A percentile compares a stretch with the other conserved stretches of the same genome.
phyloP scores from a whole-genome alignment of 75 land plant genomes.

The Pinus taeda region DNA sequence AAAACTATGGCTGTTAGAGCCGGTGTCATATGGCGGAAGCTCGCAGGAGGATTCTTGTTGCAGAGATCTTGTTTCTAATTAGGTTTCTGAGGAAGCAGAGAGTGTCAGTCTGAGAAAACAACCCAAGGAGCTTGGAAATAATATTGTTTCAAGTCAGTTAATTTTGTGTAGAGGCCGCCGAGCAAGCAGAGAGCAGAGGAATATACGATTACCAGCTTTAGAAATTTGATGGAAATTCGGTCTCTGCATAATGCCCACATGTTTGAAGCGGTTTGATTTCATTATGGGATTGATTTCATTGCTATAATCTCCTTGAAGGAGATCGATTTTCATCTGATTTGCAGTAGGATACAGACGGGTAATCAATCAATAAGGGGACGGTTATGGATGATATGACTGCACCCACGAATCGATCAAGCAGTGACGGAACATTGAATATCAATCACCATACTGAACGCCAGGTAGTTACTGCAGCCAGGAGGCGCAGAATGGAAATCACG shows the following conservation, averaged over 20 bases:
- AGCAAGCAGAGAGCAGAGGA: too few relatives aligned
- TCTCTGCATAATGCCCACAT: not conserved
- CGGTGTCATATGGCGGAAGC: not conserved
- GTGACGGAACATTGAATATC: not conserved
- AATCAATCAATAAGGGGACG: not conserved
- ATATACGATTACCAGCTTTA: not conserved
- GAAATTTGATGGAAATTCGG: not conserved
- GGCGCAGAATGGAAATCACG: not conserved
- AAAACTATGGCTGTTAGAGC: not conserved
- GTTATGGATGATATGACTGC: not conserved
- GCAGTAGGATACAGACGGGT: not conserved
- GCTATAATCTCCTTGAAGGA: not conserved
- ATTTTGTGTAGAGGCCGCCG: too few relatives aligned
- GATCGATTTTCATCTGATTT: not conserved
- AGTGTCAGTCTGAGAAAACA: too few relatives aligned
- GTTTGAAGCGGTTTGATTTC: not conserved
- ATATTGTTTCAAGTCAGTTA: too few relatives aligned
- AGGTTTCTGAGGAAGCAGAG: too few relatives aligned
- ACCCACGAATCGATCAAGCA: not conserved
- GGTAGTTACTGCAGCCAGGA: not conserved
- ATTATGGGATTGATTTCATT: not conserved
- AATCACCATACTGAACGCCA: not conserved
- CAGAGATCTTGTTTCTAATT: too few relatives aligned
- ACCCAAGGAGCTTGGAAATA: too few relatives aligned
- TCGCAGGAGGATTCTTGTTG: too few relatives aligned